These are phyloP conservation scores for Trypanosoma vivax DNA, from an alignment of 208 protist genomes.

Conservation along the genomic window DNA sequence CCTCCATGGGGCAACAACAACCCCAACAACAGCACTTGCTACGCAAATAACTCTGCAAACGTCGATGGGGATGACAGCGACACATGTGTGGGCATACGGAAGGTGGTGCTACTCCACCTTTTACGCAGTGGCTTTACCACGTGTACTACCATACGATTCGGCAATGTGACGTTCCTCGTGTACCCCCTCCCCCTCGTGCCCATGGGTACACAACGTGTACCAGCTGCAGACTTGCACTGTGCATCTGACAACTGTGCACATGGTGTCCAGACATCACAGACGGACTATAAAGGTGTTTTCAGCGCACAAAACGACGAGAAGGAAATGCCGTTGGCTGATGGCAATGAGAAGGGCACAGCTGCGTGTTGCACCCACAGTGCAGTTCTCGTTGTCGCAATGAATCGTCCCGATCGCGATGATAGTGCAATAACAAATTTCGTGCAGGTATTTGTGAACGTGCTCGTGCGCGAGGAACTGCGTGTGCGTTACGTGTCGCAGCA, in stretches of 20 bases:
- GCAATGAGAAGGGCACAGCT: background rate
- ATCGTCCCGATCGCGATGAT: slow-evolving; percentile 49
- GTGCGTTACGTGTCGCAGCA: slow-evolving; percentile 48
- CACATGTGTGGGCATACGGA: slow-evolving; percentile 63
- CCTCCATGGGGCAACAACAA: slow-evolving; percentile 9
- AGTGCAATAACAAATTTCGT: slow-evolving; percentile 58
- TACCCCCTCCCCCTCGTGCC: slow-evolving; percentile 30
- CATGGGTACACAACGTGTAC: background rate
- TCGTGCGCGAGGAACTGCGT: slow-evolving; percentile 68
- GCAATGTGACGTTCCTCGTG: slow-evolving; percentile 64
- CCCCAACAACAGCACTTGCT: slow-evolving; percentile 6
- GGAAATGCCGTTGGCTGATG: background rate
- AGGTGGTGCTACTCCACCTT: slow-evolving; percentile 54
- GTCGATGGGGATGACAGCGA: slow-evolving; percentile 1
- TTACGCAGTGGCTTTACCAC: slow-evolving; percentile 40
- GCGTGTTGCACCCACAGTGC: background rate
- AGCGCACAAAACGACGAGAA: slow-evolving; percentile 2
- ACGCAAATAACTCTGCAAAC: background rate
- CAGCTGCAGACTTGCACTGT: background rate
- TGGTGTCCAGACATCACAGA: no score
- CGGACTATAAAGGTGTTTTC: no score
- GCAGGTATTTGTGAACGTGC: slow-evolving; percentile 77
- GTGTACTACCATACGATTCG: slow-evolving; percentile 67
- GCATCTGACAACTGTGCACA: no score
- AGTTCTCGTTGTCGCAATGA: slow-evolving; percentile 70